These are phyloP conservation scores for Blakeslea trispora DNA, from an alignment of 371 early-diverging fungal species.

Conservation along the genomic window DNA sequence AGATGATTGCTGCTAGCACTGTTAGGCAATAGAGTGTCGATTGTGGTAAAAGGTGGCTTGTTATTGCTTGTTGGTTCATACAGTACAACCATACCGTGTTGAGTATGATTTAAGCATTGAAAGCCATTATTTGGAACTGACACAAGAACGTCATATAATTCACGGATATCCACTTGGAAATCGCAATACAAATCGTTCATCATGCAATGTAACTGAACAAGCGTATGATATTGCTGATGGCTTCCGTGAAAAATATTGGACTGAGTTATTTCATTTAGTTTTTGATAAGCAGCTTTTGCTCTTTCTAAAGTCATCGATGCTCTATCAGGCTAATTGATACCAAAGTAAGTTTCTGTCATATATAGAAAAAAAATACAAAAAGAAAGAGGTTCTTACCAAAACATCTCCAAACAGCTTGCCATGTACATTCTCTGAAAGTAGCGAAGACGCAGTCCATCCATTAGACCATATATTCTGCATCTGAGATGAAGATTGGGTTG, in stretches of 20 bases:
- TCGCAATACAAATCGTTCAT: conserved; percentile 30
- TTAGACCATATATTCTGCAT: conserved; percentile 20
- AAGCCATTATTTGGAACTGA: conserved; percentile 22
- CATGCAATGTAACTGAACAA: conserved; percentile 31
- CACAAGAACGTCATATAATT: conserved; percentile 21
- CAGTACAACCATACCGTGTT: conserved; percentile 30
- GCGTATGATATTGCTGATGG: conserved; percentile 15
- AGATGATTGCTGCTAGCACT: no score
- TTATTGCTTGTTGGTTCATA: conserved; percentile 14
- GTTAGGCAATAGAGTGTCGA: no score
- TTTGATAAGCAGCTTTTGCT: conserved; percentile 31
- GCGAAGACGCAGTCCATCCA: conserved; percentile 45
- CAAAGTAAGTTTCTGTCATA: background rate
- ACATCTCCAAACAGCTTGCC: conserved; percentile 47
- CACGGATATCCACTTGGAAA: conserved; percentile 22
- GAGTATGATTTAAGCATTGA: conserved; percentile 27
- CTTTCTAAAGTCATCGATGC: conserved; percentile 24
- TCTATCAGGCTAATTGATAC: conserved; percentile 24
- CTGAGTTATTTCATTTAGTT: conserved; percentile 27
- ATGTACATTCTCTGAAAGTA: conserved; percentile 41
- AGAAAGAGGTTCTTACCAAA: conserved; percentile 23
- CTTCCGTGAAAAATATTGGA: conserved; percentile 19
- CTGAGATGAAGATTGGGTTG: background rate
- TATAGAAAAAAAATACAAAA: background rate
- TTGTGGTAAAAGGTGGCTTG: background rate